Conservation (phyloP, 2,329 filamentous ascomycete species). For the Cytospora paraplurivora region DNA sequence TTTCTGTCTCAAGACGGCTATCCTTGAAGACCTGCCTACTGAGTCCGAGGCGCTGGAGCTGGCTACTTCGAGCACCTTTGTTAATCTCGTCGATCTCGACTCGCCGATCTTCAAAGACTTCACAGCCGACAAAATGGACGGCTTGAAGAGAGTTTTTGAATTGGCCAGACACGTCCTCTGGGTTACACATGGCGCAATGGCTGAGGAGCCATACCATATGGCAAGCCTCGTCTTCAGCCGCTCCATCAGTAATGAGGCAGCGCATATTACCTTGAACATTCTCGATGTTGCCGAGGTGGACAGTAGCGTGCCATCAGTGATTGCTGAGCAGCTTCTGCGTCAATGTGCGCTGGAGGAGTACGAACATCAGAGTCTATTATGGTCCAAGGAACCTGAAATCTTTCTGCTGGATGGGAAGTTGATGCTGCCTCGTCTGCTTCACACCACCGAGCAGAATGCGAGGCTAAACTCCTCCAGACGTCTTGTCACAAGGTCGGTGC, state of each 20-base stretch:
- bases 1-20: slow-evolving; percentile 21
- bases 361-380: slow-evolving; percentile 31
- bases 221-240: slow-evolving; percentile 33
- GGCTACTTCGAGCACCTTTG: slow-evolving; percentile 23
- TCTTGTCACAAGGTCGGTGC: slow-evolving; percentile 23
- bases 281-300: slow-evolving; percentile 30
- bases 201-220: slow-evolving; percentile 30
- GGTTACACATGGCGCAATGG: slow-evolving; percentile 30
- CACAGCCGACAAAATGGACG: slow-evolving; percentile 28
- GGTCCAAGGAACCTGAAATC: slow-evolving; percentile 37
- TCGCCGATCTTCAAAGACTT: slow-evolving; percentile 33
- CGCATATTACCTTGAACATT: slow-evolving; percentile 32
- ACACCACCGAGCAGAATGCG: slow-evolving; percentile 27
- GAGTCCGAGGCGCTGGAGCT: slow-evolving; percentile 4
- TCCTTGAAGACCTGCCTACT: slow-evolving; percentile 26
- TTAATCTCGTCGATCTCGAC: slow-evolving; percentile 35
- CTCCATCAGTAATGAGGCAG: slow-evolving; percentile 30
- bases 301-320: neutral
- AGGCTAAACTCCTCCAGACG: slow-evolving; percentile 31
- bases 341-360: slow-evolving; percentile 27
- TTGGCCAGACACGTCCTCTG: slow-evolving; percentile 31
- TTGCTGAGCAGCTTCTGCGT: slow-evolving; percentile 29
- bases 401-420: slow-evolving; percentile 32
- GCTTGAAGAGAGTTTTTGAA: slow-evolving; percentile 30
- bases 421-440: slow-evolving; percentile 35